Percentiles rank a stretch among this genome's conserved stretches.
phyloP scores from a whole-genome alignment of 768 basidiomycete species.

The Xerocomellus amylosporus region DNA sequence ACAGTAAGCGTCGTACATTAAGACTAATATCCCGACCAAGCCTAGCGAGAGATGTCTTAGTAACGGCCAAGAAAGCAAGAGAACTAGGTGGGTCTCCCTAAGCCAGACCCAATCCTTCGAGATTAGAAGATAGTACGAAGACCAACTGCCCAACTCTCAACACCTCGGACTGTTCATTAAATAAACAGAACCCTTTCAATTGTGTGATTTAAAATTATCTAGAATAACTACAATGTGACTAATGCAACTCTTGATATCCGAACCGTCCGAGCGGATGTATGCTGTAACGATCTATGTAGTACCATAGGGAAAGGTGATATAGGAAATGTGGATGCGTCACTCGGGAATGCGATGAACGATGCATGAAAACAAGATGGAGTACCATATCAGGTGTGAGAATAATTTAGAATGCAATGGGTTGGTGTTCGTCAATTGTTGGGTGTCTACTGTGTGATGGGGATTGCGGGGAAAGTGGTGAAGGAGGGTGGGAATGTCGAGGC shows the following conservation, averaged over 20 bases:
- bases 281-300: conserved; percentile 11
- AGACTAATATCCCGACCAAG: conserved; percentile 20
- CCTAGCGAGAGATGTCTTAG: conserved; percentile 6
- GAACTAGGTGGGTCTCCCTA: no score
- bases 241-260: neutral
- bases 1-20: conserved; percentile 10
- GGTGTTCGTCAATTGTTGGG: conserved; percentile 32
- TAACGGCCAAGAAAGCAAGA: neutral
- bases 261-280: conserved; percentile 3
- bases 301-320: conserved; percentile 5
- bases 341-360: conserved; percentile 2
- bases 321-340: conserved; percentile 4
- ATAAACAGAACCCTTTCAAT: neutral
- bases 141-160: no score
- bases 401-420: conserved; percentile 16
- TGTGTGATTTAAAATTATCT: neutral
- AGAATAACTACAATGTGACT: neutral
- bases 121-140: no score
- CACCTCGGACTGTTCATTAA: no score
- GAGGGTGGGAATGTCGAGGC: conserved; percentile 30
- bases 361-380: conserved; percentile 1
- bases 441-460: conserved; percentile 30
- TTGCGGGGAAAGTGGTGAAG: conserved; percentile 30
- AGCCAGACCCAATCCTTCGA: no score
- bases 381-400: neutral